Evolutionary conservation across 768 basidiomycete genomes (phyloP).

Genomic region (Trametes cinnabarina): DNA sequence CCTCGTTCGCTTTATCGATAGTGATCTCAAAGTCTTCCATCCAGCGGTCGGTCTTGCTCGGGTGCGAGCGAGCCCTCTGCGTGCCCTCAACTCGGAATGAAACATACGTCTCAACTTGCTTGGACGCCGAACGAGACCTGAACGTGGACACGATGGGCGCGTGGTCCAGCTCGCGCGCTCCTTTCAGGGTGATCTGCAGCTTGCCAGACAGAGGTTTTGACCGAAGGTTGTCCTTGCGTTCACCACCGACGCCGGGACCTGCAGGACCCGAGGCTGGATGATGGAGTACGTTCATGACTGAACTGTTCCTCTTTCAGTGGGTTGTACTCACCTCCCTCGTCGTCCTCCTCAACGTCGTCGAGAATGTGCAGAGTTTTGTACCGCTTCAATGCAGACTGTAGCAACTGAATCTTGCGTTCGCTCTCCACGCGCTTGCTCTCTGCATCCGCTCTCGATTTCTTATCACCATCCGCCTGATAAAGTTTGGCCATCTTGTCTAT

Average conservation of each 20-base stretch:
- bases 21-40: constrained; percentile 96
- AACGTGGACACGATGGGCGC: constrained; percentile 66
- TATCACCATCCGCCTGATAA: constrained; percentile 95
- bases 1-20: constrained; percentile 98
- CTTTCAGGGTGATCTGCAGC: constrained; percentile 82
- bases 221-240: constrained; percentile 89
- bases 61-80: constrained; percentile 87
- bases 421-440: constrained; percentile 93
- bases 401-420: constrained; percentile 92
- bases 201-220: constrained; percentile 94
- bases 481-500: constrained; percentile 99
- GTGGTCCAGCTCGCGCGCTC: constrained; percentile 93
- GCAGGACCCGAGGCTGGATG: constrained; percentile 29
- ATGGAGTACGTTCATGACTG: no score
- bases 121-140: constrained; percentile 73
- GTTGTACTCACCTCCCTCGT: constrained; percentile 59
- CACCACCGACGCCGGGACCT: constrained; percentile 66
- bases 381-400: constrained; percentile 88
- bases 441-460: constrained; percentile 90
- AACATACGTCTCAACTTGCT: constrained; percentile 84
- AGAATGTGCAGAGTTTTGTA: constrained; percentile 96
- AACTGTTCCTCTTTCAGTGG: no score
- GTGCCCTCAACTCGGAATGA: constrained; percentile 97
- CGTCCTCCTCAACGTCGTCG: constrained; percentile 84
- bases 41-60: constrained; percentile 94